phyloP scores from a whole-genome alignment of 352 stramenopile genomes.

The Pythium insidiosum region DNA sequence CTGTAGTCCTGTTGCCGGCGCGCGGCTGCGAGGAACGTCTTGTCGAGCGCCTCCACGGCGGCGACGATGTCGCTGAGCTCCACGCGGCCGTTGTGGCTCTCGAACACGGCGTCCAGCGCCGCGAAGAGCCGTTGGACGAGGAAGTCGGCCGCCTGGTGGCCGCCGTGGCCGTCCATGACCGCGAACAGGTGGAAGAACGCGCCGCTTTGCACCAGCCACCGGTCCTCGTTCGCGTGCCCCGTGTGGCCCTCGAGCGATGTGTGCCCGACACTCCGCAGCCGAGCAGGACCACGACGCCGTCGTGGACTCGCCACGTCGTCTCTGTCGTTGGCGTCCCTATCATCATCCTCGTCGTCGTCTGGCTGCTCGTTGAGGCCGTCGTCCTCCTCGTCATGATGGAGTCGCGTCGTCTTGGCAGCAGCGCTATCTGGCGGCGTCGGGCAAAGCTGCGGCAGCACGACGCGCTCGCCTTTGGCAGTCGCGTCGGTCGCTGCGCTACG shows the following conservation, averaged over 20 bases:
- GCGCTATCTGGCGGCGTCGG: slow-evolving; percentile 9
- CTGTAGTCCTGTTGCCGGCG: slow-evolving; percentile 36
- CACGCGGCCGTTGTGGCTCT: slow-evolving; percentile 2
- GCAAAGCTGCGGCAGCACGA: slow-evolving; percentile 2
- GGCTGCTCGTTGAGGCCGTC: slow-evolving; percentile 8
- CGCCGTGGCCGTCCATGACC: slow-evolving; percentile 72
- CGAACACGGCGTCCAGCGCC: slow-evolving; percentile 34
- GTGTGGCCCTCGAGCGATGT: slow-evolving; percentile 37
- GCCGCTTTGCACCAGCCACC: slow-evolving; percentile 37
- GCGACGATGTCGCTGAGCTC: slow-evolving; percentile 18
- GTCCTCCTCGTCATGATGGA: too few relatives aligned
- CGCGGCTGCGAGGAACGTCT: slow-evolving; percentile 29
- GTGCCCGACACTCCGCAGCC: slow-evolving; percentile 26
- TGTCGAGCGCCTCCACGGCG: slow-evolving; percentile 41
- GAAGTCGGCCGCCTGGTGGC: slow-evolving; percentile 44
- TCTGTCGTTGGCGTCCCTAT: slow-evolving; percentile 2
- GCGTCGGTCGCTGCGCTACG: background rate
- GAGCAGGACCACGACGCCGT: background rate
- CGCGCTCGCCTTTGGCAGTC: background rate
- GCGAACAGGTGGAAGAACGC: slow-evolving; percentile 54
- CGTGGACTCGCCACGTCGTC: background rate
- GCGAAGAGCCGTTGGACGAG: slow-evolving; percentile 38
- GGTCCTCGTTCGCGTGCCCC: slow-evolving; percentile 64
- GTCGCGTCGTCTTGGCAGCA: too few relatives aligned
- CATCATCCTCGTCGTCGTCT: slow-evolving; percentile 13